Base-by-base conservation (phyloP, 768 basidiomycete species). In the Podaxis sp. region DNA sequence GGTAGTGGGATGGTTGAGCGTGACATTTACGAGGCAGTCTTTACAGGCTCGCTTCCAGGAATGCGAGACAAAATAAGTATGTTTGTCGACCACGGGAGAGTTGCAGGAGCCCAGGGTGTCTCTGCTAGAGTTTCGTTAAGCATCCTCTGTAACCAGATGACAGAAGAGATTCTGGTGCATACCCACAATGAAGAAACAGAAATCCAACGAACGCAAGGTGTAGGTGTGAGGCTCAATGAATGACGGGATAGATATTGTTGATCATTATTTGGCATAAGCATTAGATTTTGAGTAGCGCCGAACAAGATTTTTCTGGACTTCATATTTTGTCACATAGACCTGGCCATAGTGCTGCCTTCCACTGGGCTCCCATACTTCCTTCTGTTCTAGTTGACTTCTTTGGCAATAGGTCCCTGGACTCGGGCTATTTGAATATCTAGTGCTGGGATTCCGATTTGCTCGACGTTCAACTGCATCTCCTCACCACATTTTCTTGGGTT, bases 281-380 rank as follows among this genome's bases (percentile, higher is more conserved):
- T 36, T 44, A 57, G 28, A 52, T 46, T 57, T 67, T 71, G 73
- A 73, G 65, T 67, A 68, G 65, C 26, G 57, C 72, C 72, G 73
- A 68, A 57, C 52, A 63, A 57, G 54, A 59, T 59, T 65, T 65
- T 63, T 56, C 57, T 59, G 26, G 44, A 48, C 64, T 19, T 26
- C n/a, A 44, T 19, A 44, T 44, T 44, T 44, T 13, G 13, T 44
- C 13, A 5, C 42, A 44, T 15, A 44, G 4, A 44, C n/a, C 42
- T 44, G 12, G 42, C 15, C n/a, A 12, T 19, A 13, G 7, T 19
- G n/a, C 42, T 8, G 8, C n/a, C 28, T 22, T 9, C 53, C 11
- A 33, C n/a, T 52, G 26, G 44, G 30, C 38, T 38, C 33, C 48
- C 8, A 24, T n/a, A n/a, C 52, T 52, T 51, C 24, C 36, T 38